A percentile compares a stretch with the other conserved stretches of the same genome.
These are phyloP conservation scores for Hypoxylon sp. DNA, from an alignment of 2,329 filamentous ascomycete species.

Conservation along the genomic window DNA sequence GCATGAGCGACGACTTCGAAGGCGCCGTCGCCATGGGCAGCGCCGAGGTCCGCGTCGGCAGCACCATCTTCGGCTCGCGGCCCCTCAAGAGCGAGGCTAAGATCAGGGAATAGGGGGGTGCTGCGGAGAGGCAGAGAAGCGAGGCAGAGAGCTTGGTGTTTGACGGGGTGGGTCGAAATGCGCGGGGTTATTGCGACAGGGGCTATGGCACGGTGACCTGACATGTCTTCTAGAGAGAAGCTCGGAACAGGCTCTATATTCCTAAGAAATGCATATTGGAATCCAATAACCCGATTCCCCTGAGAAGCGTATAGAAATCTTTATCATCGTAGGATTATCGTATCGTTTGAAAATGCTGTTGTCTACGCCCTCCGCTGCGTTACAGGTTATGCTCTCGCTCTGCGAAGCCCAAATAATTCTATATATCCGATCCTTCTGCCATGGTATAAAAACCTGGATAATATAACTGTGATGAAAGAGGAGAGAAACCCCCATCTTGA, in stretches of 20 bases:
- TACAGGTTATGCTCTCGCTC: no score
- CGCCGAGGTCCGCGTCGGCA: conserved; percentile 89
- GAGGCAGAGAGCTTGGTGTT: no score
- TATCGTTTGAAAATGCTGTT: not conserved
- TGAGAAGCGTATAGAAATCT: not conserved
- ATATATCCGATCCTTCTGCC: conserved; percentile 4
- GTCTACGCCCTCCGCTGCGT: not conserved
- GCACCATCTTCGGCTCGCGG: conserved; percentile 89
- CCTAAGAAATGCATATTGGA: not conserved
- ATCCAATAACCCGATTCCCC: not conserved
- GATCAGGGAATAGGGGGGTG: conserved; percentile 53
- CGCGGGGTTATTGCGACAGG: not conserved
- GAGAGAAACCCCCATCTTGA: not conserved
- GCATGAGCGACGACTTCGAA: conserved; percentile 97
- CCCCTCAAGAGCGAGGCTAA: conserved; percentile 82
- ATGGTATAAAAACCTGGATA: no score
- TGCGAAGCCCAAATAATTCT: not conserved
- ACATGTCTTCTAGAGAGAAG: not conserved
- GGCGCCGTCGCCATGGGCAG: conserved; percentile 85
- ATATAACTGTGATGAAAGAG: no score
- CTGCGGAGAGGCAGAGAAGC: no score
- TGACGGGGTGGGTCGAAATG: not conserved
- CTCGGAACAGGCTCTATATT: no score
- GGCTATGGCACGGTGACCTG: not conserved
- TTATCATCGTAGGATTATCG: not conserved